These are phyloP conservation scores for Neoarthrinium moseri DNA, from an alignment of 2,329 filamentous ascomycete genomes.

Conservation along the genomic window DNA sequence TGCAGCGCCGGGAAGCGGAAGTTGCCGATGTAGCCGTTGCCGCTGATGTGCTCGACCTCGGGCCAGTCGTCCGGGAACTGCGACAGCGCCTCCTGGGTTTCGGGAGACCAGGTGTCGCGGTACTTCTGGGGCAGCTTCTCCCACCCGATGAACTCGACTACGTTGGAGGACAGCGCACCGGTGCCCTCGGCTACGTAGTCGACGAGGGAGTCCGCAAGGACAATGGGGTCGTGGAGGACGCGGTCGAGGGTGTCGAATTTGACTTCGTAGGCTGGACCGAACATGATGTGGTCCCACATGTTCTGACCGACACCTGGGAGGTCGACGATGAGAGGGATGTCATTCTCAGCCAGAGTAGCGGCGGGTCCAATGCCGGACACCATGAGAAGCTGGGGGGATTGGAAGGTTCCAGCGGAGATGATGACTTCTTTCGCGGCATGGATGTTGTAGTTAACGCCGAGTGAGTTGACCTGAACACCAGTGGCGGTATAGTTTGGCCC, in stretches of 20 bases:
- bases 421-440: constrained; percentile 36
- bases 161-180: constrained; percentile 21
- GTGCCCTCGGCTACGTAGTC: constrained; percentile 28
- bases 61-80: constrained; percentile 37
- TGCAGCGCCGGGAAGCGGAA: constrained; percentile 11
- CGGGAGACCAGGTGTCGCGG: constrained; percentile 13
- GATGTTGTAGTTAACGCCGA: constrained; percentile 20
- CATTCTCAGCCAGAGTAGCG: constrained; percentile 1
- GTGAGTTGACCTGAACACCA: constrained; percentile 21
- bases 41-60: constrained; percentile 13
- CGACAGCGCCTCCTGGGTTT: constrained; percentile 43
- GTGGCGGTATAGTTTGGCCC: constrained; percentile 31
- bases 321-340: constrained; percentile 10
- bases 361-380: constrained; percentile 37
- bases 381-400: constrained; percentile 39
- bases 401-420: constrained; percentile 36
- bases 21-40: constrained; percentile 12
- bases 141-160: constrained; percentile 22
- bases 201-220: constrained; percentile 25
- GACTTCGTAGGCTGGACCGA: constrained; percentile 23
- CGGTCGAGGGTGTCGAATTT: constrained; percentile 27
- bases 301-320: constrained; percentile 12
- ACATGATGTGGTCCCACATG: constrained; percentile 14
- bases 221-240: constrained; percentile 18
- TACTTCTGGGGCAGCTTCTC: constrained; percentile 26